phyloP scores from a whole-genome alignment of 805 yeast genomes.

The Ascoidea tarda region DNA sequence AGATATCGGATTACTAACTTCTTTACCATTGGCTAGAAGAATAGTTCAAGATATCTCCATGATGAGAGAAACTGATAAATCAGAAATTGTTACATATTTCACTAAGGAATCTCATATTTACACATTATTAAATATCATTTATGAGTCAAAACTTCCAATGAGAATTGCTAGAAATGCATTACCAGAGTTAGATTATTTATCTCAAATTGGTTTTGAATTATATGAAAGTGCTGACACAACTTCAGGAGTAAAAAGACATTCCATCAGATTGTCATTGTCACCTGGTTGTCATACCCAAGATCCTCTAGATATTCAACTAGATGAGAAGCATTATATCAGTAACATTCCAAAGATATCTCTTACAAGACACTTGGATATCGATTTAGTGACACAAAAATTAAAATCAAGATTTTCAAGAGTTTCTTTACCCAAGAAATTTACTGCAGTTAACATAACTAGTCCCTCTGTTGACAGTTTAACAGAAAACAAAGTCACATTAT shows the following conservation, averaged over 20 bases:
- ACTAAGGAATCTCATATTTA: conserved; percentile 96
- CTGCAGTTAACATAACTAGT: conserved; percentile 78
- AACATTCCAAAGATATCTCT: conserved; percentile 85
- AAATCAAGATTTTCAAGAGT: conserved; percentile 77
- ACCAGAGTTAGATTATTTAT: conserved; percentile 90
- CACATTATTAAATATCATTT: conserved; percentile 78
- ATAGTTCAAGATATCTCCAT: conserved; percentile 66
- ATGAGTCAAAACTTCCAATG: conserved; percentile 90
- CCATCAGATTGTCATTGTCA: conserved; percentile 80
- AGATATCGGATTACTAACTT: conserved; percentile 89
- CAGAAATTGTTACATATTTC: conserved; percentile 81
- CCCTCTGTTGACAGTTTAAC: conserved; percentile 25
- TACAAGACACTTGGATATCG: conserved; percentile 89
- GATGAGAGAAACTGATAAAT: conserved; percentile 65
- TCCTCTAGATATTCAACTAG: conserved; percentile 92
- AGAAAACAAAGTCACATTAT: not conserved
- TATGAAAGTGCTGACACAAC: conserved; percentile 68
- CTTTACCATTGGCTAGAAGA: conserved; percentile 85
- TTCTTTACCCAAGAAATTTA: conserved; percentile 77
- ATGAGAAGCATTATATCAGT: conserved; percentile 91
- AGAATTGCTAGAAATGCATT: conserved; percentile 87
- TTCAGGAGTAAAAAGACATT: conserved; percentile 65
- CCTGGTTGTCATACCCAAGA: conserved; percentile 99
- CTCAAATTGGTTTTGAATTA: conserved; percentile 87
- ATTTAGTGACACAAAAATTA: conserved; percentile 69